Conservation (phyloP, 306 rosid species). For the Fragaria nilgerrensis region DNA sequence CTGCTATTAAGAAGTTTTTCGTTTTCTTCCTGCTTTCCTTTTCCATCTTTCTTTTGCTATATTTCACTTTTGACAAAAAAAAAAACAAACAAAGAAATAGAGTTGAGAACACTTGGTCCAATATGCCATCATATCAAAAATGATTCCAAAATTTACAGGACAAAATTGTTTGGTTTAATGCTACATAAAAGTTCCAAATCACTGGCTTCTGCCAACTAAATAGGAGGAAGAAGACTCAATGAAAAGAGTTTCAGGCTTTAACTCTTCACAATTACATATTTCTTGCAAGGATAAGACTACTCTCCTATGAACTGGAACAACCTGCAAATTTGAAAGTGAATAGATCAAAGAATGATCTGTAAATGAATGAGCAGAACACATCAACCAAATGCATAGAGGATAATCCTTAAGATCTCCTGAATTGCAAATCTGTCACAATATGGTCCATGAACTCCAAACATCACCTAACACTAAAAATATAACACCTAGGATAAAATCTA, state of each 20-base stretch:
- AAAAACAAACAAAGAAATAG: not conserved
- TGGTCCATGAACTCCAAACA: not conserved
- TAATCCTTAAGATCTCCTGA: not conserved
- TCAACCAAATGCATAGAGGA: not conserved
- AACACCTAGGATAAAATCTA: not conserved
- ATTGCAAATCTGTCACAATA: not conserved
- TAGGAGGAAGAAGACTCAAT: not conserved
- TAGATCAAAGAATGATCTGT: not conserved
- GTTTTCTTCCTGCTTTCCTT: no score
- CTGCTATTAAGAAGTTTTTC: no score
- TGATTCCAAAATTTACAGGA: not conserved
- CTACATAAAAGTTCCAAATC: slow-evolving; percentile 2
- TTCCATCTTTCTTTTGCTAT: not conserved
- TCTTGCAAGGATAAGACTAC: slow-evolving; percentile 9
- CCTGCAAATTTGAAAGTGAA: slow-evolving; percentile 18
- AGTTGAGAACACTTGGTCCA: not conserved
- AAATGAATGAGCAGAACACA: not conserved
- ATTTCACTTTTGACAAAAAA: not conserved
- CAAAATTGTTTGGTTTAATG: slow-evolving; percentile 18
- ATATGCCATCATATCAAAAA: not conserved
- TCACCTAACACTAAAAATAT: not conserved
- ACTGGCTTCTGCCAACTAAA: slow-evolving; percentile 8
- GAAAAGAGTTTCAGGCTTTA: slow-evolving; percentile 26
- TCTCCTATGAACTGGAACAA: slow-evolving; percentile 2
- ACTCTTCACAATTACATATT: slow-evolving; percentile 15